Percentiles rank a stretch among this genome's conserved stretches.
Evolutionary conservation across 345 rosid genomes (phyloP).

Genomic region (Zanthoxylum bungeanum): DNA sequence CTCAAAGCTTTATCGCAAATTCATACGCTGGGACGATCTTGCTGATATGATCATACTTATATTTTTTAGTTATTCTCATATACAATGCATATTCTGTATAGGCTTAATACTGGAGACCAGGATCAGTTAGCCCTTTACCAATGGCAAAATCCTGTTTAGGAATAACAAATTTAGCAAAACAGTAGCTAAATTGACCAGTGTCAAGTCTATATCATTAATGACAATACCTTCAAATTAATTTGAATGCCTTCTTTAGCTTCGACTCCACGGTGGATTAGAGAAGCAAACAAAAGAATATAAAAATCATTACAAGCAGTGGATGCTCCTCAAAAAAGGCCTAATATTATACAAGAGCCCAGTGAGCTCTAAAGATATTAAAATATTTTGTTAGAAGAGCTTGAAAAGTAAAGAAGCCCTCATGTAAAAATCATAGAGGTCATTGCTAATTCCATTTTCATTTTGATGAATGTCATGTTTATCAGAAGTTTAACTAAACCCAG

Average conservation of each 20-base stretch:
- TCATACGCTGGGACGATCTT: slow-evolving; percentile 88
- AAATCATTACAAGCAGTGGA: slow-evolving; percentile 84
- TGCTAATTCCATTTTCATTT: slow-evolving; percentile 79
- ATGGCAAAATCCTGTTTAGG: slow-evolving; percentile 87
- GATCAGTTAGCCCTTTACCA: slow-evolving; percentile 98
- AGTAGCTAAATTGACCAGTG: not conserved
- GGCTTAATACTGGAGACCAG: slow-evolving; percentile 88
- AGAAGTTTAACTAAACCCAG: slow-evolving; percentile 93
- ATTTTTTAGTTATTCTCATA: slow-evolving; percentile 60
- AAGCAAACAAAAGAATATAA: slow-evolving; percentile 94
- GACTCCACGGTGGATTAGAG: slow-evolving; percentile 86
- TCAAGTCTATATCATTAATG: not conserved
- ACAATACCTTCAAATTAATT: slow-evolving; percentile 89
- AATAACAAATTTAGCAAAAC: slow-evolving; percentile 8
- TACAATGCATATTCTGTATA: slow-evolving; percentile 95
- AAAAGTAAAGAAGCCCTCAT: slow-evolving; percentile 44
- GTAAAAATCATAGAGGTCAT: slow-evolving; percentile 93
- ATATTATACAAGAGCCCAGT: slow-evolving; percentile 12
- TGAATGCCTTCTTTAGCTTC: slow-evolving; percentile 87
- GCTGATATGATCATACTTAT: slow-evolving; percentile 54
- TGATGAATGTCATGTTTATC: slow-evolving; percentile 87
- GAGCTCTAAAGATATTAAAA: too few species aligned
- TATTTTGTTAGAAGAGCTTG: not conserved
- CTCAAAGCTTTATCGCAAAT: slow-evolving; percentile 85
- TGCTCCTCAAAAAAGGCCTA: slow-evolving; percentile 95